phyloP scores from a whole-genome alignment of 495 filamentous ascomycete genomes.

The Hyaloscypha finlandica region DNA sequence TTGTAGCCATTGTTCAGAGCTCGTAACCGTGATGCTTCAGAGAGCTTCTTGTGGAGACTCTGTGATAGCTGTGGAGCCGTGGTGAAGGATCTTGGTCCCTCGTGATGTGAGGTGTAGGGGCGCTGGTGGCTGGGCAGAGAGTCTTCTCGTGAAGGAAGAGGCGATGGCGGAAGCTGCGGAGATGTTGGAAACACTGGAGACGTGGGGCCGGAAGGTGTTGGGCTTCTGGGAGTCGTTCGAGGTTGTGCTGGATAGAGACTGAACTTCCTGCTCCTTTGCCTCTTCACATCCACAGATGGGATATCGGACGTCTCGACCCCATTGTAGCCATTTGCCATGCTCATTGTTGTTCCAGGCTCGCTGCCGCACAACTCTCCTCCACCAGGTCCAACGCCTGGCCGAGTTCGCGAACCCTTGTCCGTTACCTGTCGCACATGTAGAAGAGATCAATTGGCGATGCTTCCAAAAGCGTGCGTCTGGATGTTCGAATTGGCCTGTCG shows the following conservation, averaged over 20 bases:
- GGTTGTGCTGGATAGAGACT: conserved; percentile 29
- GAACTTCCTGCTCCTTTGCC: conserved; percentile 32
- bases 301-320: conserved; percentile 10
- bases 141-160: conserved; percentile 19
- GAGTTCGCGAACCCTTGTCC: conserved; percentile 19
- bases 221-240: conserved; percentile 17
- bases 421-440: conserved; percentile 14
- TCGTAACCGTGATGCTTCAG: conserved; percentile 33
- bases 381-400: conserved; percentile 10
- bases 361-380: background rate
- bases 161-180: conserved; percentile 21
- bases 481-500: background rate
- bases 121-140: conserved; percentile 18
- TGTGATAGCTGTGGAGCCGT: conserved; percentile 20
- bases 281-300: conserved; percentile 10
- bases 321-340: conserved; percentile 27
- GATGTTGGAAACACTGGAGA: conserved; percentile 18
- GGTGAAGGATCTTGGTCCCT: conserved; percentile 21
- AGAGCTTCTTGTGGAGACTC: conserved; percentile 27
- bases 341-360: conserved; percentile 20
- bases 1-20: conserved; percentile 34
- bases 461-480: background rate
- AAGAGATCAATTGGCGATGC: background rate
- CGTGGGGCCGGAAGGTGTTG: conserved; percentile 14
- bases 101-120: conserved; percentile 26